phyloP scores from a whole-genome alignment of 805 yeast genomes.

The Saccharomycopsis fibuligera region DNA sequence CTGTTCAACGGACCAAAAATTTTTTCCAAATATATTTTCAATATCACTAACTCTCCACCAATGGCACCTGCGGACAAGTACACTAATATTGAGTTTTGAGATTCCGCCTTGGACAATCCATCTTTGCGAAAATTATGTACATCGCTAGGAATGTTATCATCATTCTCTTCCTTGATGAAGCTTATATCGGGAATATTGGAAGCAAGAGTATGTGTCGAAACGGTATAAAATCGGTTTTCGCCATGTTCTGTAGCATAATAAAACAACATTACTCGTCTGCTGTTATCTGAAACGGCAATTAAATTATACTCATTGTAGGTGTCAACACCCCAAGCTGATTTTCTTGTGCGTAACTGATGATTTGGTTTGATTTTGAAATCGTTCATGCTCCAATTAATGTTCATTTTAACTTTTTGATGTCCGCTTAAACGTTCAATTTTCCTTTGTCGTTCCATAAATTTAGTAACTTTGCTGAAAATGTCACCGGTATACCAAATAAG shows the following conservation, averaged over 20 bases:
- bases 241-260: slow-evolving; percentile 25
- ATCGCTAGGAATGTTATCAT: too few relatives aligned
- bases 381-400: slow-evolving; percentile 1
- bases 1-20: slow-evolving; percentile 26
- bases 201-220: slow-evolving; percentile 36
- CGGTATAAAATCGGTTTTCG: slow-evolving; percentile 22
- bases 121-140: too few relatives aligned
- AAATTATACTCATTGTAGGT: slow-evolving; percentile 30
- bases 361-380: slow-evolving; percentile 25
- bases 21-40: slow-evolving; percentile 31
- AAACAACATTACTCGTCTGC: slow-evolving; percentile 39
- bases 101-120: too few relatives aligned
- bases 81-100: too few relatives aligned
- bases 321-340: slow-evolving; percentile 63
- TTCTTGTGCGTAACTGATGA: slow-evolving; percentile 30
- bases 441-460: background rate
- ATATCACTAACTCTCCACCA: slow-evolving; percentile 34
- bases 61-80: slow-evolving; percentile 1
- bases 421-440: background rate
- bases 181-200: slow-evolving; percentile 55
- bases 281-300: slow-evolving; percentile 49
- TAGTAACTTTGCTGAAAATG: slow-evolving; percentile 24
- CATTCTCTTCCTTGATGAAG: slow-evolving; percentile 27
- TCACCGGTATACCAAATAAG: slow-evolving; percentile 33
- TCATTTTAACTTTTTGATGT: background rate